phyloP scores from a whole-genome alignment of 805 yeast species.

The Cyberlindnera meyerae region DNA sequence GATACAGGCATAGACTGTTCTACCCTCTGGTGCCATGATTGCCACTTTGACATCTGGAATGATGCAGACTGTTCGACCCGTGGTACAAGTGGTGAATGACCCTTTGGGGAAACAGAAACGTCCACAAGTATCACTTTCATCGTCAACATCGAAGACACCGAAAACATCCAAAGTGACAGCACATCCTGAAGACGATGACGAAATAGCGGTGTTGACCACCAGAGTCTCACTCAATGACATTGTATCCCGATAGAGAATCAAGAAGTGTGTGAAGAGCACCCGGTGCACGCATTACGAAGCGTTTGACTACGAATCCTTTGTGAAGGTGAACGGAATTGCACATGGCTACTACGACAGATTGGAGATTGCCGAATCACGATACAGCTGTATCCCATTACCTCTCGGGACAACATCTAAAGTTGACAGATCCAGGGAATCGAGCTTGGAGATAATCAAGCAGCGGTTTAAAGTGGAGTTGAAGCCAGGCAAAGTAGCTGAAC shows the following conservation, averaged over 20 bases:
- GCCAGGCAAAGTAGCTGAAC: background rate
- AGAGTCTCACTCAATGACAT: slow-evolving; percentile 14
- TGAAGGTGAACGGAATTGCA: slow-evolving; percentile 6
- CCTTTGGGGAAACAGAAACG: background rate
- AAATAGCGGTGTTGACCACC: slow-evolving; percentile 13
- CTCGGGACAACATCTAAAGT: background rate
- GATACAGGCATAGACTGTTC: background rate
- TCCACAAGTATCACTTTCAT: slow-evolving; percentile 1
- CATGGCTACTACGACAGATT: slow-evolving; percentile 1
- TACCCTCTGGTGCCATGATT: too few relatives aligned
- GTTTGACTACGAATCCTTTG: slow-evolving; percentile 16
- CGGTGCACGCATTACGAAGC: slow-evolving; percentile 14
- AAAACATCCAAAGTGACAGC: background rate
- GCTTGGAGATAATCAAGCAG: slow-evolving; percentile 2
- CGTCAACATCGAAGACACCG: background rate
- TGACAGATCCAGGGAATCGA: background rate
- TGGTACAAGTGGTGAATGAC: too few relatives aligned
- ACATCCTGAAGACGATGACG: slow-evolving; percentile 9
- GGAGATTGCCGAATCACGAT: slow-evolving; percentile 5
- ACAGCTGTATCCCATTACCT: background rate
- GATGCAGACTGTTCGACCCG: too few relatives aligned
- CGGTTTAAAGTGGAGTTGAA: slow-evolving; percentile 7
- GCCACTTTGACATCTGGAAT: too few relatives aligned
- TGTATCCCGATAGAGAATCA: slow-evolving; percentile 15
- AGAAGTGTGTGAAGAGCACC: slow-evolving; percentile 11